Conservation (phyloP, 2,329 filamentous ascomycete species). For the Trichophyton benhamiae region DNA sequence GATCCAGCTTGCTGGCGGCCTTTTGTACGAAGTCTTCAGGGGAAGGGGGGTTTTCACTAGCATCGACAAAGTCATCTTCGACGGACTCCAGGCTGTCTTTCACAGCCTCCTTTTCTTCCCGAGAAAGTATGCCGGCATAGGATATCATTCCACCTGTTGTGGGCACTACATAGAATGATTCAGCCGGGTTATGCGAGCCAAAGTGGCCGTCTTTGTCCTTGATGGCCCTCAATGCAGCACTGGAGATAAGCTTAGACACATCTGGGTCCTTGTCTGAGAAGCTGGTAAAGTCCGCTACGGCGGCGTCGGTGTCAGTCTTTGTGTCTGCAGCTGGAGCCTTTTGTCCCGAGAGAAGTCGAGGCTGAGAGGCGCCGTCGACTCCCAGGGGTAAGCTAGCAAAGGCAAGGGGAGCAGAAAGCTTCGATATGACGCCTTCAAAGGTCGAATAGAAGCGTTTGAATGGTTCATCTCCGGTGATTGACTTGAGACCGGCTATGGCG, state of each 20-base stretch:
- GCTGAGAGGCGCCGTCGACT: slow-evolving; percentile 34
- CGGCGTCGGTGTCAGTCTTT: slow-evolving; percentile 26
- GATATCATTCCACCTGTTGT: slow-evolving; percentile 82
- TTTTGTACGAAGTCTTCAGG: slow-evolving; percentile 24
- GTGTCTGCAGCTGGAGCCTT: slow-evolving; percentile 22
- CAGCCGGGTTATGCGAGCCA: slow-evolving; percentile 45
- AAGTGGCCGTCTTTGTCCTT: slow-evolving; percentile 52
- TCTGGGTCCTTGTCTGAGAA: slow-evolving; percentile 51
- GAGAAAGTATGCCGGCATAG: slow-evolving; percentile 73
- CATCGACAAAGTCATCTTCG: slow-evolving; percentile 84
- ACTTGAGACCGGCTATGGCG: slow-evolving; percentile 13
- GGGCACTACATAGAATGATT: slow-evolving; percentile 89
- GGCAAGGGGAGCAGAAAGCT: slow-evolving; percentile 76
- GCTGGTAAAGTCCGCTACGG: slow-evolving; percentile 28
- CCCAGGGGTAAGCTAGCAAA: slow-evolving; percentile 83
- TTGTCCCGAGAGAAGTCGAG: slow-evolving; percentile 17
- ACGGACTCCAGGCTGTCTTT: slow-evolving; percentile 46
- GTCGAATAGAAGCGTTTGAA: slow-evolving; percentile 87
- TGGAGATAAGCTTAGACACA: slow-evolving; percentile 70
- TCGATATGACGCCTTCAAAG: slow-evolving; percentile 78
- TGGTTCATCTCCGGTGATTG: slow-evolving; percentile 50
- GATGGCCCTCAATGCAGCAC: slow-evolving; percentile 68
- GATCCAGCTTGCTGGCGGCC: slow-evolving; percentile 13
- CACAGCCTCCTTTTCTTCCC: slow-evolving; percentile 34
- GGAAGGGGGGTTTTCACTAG: slow-evolving; percentile 52